Percentiles rank a stretch among this genome's conserved stretches.
Evolutionary conservation across 2,329 filamentous ascomycete genomes (phyloP).

Genomic region (Ophiostoma triangulosporum): DNA sequence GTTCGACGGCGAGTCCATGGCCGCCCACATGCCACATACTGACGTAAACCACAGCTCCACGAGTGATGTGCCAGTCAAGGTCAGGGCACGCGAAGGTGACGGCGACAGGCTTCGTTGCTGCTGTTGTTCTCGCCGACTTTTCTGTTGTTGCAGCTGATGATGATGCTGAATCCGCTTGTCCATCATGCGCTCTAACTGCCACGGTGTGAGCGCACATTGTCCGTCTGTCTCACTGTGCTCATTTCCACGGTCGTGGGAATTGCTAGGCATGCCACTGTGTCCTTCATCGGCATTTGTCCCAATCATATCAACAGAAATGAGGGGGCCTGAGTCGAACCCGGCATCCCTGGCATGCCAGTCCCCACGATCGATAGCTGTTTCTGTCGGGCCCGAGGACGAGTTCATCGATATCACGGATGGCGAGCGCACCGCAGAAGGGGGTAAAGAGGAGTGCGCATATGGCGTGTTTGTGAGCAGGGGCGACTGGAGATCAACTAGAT

Average conservation of each 20-base stretch:
- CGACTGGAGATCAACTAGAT: background rate
- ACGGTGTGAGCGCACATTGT: constrained; percentile 5
- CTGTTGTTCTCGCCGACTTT: background rate
- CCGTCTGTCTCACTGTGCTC: background rate
- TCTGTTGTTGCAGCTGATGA: background rate
- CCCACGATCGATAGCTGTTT: background rate
- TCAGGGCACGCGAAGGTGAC: background rate
- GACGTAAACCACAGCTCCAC: constrained; percentile 27
- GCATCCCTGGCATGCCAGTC: background rate
- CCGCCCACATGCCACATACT: constrained; percentile 28
- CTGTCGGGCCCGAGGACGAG: background rate
- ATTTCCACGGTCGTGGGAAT: background rate
- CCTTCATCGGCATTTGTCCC: background rate
- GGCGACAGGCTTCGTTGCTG: background rate
- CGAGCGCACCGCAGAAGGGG: background rate
- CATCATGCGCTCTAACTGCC: constrained; percentile 7
- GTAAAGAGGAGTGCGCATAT: background rate
- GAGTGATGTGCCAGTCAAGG: constrained; percentile 16
- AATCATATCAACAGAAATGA: background rate
- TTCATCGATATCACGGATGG: background rate
- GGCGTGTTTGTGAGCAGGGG: background rate
- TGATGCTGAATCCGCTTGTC: background rate
- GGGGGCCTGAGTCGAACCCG: background rate
- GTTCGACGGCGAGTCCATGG: constrained; percentile 26
- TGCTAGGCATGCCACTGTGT: background rate